Evolutionary conservation across 306 rosid genomes (phyloP).

Genomic region (Trichosanthes truncata): DNA sequence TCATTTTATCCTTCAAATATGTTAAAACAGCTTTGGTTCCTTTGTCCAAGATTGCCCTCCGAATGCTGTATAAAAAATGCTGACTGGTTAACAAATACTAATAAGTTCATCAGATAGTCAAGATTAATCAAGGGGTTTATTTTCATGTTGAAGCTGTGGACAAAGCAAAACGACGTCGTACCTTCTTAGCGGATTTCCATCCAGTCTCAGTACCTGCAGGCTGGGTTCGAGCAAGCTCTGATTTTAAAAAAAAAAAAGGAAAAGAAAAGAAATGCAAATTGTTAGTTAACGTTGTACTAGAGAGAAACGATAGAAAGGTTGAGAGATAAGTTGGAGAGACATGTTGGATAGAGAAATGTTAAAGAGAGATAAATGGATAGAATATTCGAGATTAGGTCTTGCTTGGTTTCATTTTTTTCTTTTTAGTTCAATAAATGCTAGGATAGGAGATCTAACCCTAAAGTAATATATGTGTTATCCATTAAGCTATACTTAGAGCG

Average conservation of each 20-base stretch:
- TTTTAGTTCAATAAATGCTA: no score
- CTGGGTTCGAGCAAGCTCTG: conserved; percentile 86
- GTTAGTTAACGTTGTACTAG: background rate
- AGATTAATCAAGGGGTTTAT: background rate
- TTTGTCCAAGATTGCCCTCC: conserved; percentile 69
- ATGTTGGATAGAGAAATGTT: background rate
- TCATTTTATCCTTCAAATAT: conserved; percentile 72
- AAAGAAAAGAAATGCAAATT: conserved; percentile 4
- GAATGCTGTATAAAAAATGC: conserved; percentile 43
- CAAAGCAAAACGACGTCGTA: conserved; percentile 6
- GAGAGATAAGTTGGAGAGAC: background rate
- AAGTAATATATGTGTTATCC: no score
- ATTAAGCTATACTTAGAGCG: no score
- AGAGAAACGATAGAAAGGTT: background rate
- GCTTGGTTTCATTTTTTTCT: no score
- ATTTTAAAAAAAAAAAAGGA: conserved; percentile 7
- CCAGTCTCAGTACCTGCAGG: conserved; percentile 71
- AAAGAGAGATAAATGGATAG: background rate
- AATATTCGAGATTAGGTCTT: no score
- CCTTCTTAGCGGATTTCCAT: conserved; percentile 97
- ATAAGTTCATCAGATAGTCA: background rate
- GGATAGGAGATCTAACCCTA: no score
- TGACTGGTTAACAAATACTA: background rate
- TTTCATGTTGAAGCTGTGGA: background rate
- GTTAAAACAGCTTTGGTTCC: conserved; percentile 78